Conservation (phyloP, 345 rosid genomes). For the Odontarrhena argentea region DNA sequence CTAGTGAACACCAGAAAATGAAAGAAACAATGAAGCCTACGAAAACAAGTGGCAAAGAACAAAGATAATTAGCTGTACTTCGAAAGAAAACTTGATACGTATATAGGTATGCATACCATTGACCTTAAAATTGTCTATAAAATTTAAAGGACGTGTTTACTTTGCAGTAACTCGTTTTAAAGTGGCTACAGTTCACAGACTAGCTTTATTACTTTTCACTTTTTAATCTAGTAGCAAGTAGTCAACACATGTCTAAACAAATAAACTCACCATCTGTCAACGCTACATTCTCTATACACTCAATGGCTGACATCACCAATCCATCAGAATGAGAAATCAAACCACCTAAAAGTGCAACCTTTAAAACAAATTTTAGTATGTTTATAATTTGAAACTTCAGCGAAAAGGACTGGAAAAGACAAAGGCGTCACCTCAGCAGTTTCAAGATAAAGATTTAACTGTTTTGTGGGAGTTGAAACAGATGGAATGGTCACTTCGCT, state of each 20-base stretch:
- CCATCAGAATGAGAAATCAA: slow-evolving; percentile 79
- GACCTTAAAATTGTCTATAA: slow-evolving; percentile 2
- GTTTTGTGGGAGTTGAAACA: slow-evolving; percentile 53
- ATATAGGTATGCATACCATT: neutral
- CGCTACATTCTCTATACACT: slow-evolving; percentile 55
- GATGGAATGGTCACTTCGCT: slow-evolving; percentile 89
- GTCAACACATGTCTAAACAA: slow-evolving; percentile 15
- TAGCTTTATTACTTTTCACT: slow-evolving; percentile 10
- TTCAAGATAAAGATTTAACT: slow-evolving; percentile 77
- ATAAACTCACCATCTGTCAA: slow-evolving; percentile 58
- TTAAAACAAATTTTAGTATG: slow-evolving; percentile 36
- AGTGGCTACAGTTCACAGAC: slow-evolving; percentile 3
- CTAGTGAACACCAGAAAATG: neutral
- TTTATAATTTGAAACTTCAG: slow-evolving; percentile 18
- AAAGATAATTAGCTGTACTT: neutral
- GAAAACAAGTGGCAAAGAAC: slow-evolving; percentile 16
- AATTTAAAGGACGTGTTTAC: neutral
- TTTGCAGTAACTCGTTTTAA: slow-evolving; percentile 2
- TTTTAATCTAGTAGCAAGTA: slow-evolving; percentile 17
- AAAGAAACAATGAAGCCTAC: neutral
- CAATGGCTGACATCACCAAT: slow-evolving; percentile 62
- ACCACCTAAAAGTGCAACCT: slow-evolving; percentile 83
- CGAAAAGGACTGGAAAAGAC: slow-evolving; percentile 33
- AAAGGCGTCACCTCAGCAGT: slow-evolving; percentile 75
- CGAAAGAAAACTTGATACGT: neutral